Base-by-base conservation (phyloP, 352 stramenopile genomes). In the Phytophthora brassicae region DNA sequence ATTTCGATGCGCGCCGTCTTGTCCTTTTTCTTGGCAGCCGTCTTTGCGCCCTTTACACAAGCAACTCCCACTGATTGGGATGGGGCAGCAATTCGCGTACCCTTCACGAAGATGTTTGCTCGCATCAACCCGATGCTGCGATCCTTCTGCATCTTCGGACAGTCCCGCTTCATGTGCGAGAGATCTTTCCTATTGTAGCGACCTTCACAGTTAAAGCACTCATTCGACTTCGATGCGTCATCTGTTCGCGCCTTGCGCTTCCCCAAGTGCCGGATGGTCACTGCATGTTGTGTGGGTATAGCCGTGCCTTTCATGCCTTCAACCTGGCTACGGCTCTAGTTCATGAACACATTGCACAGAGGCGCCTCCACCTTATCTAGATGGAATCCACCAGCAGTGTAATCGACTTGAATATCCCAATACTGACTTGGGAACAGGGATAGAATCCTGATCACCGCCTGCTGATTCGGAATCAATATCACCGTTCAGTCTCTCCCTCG, bases 331-430 rank as follows among this genome's bases (percentile, higher is more conserved):
- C 29, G 8, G 46, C 28, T 43, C 46, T 42, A 31, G 8, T 42
- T n/a, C 46, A 53, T 53, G 29, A 53, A 53, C n/a, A 53, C 26
- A 7, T 53, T 53, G n/a, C 29, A n/a, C 19, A 54, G 6, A n/a
- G 43, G 14, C 11, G 17, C 14, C 9, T 53, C 26, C 9, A 53
- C 29, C n/a, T 26, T 53, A 11, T 53, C 46, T n/a, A 53, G n/a
- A 20, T 47, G 41, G 11, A 47, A 47, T 4, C 17, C 8, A 6
- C 22, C 41, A 9, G 5, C 24, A 13, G 3, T 42, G 17, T 53
- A 39, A 17, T 36, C 46, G 26, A 36, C 29, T 8, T 53, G 46
- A 28, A 43, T 51, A 22, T 26, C 44, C 44, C 44, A 51, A 26
- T 51, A 51, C 17, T 51, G 44, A 16, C 44, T 51, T 13, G 29